Evolutionary conservation across 2,329 filamentous ascomycete genomes (phyloP), one percentile per base, ranked within the genome.

Genomic region (Trichoderma guizhouense): DNA sequence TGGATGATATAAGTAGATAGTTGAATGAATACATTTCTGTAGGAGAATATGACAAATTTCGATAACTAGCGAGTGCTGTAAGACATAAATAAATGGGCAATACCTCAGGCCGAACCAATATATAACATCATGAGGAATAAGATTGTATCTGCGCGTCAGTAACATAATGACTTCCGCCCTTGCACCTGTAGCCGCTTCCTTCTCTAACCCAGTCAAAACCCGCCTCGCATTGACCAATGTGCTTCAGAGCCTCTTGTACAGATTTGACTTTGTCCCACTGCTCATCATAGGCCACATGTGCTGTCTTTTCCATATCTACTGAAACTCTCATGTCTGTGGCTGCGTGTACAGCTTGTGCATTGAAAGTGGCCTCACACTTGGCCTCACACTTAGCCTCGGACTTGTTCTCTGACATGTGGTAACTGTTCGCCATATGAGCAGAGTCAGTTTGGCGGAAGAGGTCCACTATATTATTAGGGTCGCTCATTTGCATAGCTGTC

Each of bases 151-250:
- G 61, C 5, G 24, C 11, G 28, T 65, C 62, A 32, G 62, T 24
- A 14, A 65, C 62, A 14, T 65, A 65, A 47, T 65, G 62, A 5
- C 39, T 53, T 30, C 62, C 62, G 4, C 62, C 62, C 14, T 51
- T 53, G 14, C 62, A 65, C 43, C 62, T 51, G 9, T 65, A 65
- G 26, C 62, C 62, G 14, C n/a, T 26, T 51, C 62, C 62, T 11
- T 65, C 62, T 34, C 62, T 65, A n/a, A 65, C 43, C 62, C 62
- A 65, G 9, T 51, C 62, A 34, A 34, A 65, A 9, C 62, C 62
- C 3, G 39, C 43, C 62, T 65, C 62, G 30, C 62, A 65, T 30
- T 53, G 62, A 4, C 62, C 62, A 1, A 65, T 53, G 0, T 18
- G n/a, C 8, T 65, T n/a, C 26, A 65, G n/a, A 53, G 28, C 15